Evolutionary conservation across 2,329 filamentous ascomycete species (phyloP), one percentile per base, ranked within the genome.

Genomic region (Aspergillus chevalieri): DNA sequence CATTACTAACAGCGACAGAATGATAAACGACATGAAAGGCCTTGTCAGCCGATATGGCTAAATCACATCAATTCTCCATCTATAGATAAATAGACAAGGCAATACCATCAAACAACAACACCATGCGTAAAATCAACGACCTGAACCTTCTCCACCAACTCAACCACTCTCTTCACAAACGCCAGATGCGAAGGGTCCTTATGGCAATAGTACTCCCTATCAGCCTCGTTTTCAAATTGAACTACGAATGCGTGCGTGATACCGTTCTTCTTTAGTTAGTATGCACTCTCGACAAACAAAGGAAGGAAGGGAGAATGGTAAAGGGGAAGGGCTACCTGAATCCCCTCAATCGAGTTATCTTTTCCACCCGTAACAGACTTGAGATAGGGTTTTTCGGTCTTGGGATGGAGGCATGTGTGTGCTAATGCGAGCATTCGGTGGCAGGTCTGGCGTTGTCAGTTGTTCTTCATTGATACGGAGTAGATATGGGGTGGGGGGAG

Each of bases 181-280:
- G 66, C 78, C 33, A 74, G 67, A 62, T 89, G 86, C 7, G 69
- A 78, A 1, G 83, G 82, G 57, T 90, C 86, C 26, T 81, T 69
- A 46, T 78, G 66, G 6, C 86, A 67, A 62, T 89, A 90, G 59
- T 87, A 89, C 52, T 83, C 77, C 43, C 85, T 73, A 61, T 90
- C 85, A 53, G 80, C 77, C 15, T 73, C 72, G 19, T 65, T 83
- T 8, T 78, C 75, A 51, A 90, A 89, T 57, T 87, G 80, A 19
- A 78, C 76, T 2, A 90, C 77, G 54, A 89, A 89, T 0, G 75
- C 83, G 62, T 90, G 86, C 0, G 83, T 83, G 46, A 85, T 79
- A 0, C 79, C 84, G 44, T 77, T 74, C 84, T 81, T 49, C 28
- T 14, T 3, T 8, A 33, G 3, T 17, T 22, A 22, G 30, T n/a